Base-by-base conservation (phyloP, 2,329 filamentous ascomycete species). In the Cadophora sp. region DNA sequence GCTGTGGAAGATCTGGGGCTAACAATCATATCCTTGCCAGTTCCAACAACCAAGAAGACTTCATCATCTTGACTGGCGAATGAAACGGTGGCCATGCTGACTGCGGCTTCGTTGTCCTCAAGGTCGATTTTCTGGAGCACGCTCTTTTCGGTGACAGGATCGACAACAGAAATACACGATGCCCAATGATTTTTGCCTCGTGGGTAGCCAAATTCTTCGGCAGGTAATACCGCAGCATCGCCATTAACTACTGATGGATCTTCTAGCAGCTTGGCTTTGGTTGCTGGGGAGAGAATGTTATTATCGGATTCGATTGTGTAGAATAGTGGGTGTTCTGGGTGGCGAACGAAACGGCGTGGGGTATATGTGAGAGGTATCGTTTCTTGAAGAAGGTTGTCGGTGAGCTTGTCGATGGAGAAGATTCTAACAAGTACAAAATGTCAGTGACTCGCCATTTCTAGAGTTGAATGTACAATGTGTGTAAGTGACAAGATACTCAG, bases 251-350 rank as follows among this genome's bases (percentile, higher is more conserved):
- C 84, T 7, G 83, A 83, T 0, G 91, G 89, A 71, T 96, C 91
- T 39, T 90, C 85, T 13, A 96, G 83, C 1, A 97, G 83, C 70
- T 90, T 87, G n/a, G 87, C 83, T 64, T 90, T 88, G 8, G 94
- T 90, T n/a, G 91, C 87, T 6, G 91, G 89, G 0, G 94, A 90
- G 2, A 99, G 83, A 0, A 94, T 93, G 76, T 97, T 96, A 78
- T 96, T 96, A 71, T 99, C 96, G 13, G 94, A 88, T 80, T 97
- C 93, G 61, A 97, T 93, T 7, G 95, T 94, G 77, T 98, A 99
- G 78, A 97, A 99, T 27, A 96, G 85, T 18, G 93, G 91, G 62
- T 93, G 87, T 5, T 96, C 92, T 0, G 95, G 95, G 76, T 98
- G 93, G 71, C 93, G 92, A 36, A 94, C 87, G 74, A 99, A 90